Evolutionary conservation across 179 eudicot genomes (phyloP).

Genomic region (Silene coronaria): DNA sequence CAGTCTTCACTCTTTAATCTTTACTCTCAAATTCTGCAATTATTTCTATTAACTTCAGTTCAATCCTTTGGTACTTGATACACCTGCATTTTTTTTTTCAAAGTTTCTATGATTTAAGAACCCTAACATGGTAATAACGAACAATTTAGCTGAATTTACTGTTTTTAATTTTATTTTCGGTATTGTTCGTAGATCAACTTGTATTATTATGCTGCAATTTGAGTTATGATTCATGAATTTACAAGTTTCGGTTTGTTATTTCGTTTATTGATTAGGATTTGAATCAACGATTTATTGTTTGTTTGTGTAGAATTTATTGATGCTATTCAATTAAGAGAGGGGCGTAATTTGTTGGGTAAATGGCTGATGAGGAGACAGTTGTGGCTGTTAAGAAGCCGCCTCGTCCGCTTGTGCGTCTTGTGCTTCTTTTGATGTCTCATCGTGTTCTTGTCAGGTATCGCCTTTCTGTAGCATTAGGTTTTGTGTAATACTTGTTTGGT

Average conservation of each 20-base stretch:
- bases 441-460: slow-evolving; percentile 57
- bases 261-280: not conserved
- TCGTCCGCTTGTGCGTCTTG: slow-evolving; percentile 68
- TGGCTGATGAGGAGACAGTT: slow-evolving; percentile 10
- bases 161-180: not conserved
- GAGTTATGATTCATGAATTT: not conserved
- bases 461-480: too few species aligned
- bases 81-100: too few species aligned
- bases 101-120: not conserved
- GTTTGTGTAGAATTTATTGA: not conserved
- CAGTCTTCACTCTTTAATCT: too few species aligned
- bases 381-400: slow-evolving; percentile 29
- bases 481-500: not conserved
- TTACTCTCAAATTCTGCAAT: too few species aligned
- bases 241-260: not conserved
- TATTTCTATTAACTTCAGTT: too few species aligned
- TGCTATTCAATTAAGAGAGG: not conserved
- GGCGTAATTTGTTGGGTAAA: not conserved
- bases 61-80: too few species aligned
- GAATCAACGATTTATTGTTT: not conserved
- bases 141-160: not conserved
- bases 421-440: slow-evolving; percentile 60
- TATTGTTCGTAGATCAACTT: not conserved
- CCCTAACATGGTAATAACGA: not conserved
- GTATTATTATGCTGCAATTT: not conserved